Percentiles rank a stretch among this genome's conserved stretches.
phyloP scores from a whole-genome alignment of 352 stramenopile species.

The Globisporangium viniferum region DNA sequence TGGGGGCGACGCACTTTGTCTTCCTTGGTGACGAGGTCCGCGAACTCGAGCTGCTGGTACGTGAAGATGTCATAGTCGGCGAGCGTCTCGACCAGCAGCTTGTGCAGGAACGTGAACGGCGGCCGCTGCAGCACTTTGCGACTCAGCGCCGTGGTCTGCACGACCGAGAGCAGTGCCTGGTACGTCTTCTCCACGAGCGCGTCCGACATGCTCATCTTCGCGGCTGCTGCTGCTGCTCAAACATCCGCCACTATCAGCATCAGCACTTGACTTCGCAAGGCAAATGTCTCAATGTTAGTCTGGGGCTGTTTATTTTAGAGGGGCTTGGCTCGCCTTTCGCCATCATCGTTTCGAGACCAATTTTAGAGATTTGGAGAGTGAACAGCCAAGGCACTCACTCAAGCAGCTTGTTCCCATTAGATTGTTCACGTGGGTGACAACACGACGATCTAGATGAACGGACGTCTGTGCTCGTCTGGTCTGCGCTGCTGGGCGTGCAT shows the following conservation, averaged over 20 bases:
- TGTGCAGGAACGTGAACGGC: constrained; percentile 84
- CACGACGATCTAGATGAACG: constrained; percentile 30
- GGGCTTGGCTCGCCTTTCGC: background rate
- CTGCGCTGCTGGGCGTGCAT: constrained; percentile 28
- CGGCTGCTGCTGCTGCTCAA: background rate
- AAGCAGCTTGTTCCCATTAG: background rate
- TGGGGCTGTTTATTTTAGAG: constrained; percentile 6
- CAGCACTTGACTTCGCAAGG: background rate
- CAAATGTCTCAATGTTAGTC: background rate
- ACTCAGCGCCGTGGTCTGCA: constrained; percentile 67
- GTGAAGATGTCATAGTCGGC: constrained; percentile 62
- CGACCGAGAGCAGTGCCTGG: constrained; percentile 49
- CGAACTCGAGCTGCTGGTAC: constrained; percentile 59
- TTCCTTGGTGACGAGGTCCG: constrained; percentile 58
- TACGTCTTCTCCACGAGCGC: constrained; percentile 63
- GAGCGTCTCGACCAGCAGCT: constrained; percentile 70
- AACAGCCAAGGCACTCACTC: no score
- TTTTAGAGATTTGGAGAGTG: constrained; percentile 1
- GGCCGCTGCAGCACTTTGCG: constrained; percentile 64
- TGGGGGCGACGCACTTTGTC: constrained; percentile 33
- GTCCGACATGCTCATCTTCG: constrained; percentile 14
- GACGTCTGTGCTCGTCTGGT: constrained; percentile 26
- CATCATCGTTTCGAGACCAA: background rate
- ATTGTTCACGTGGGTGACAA: background rate
- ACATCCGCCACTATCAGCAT: background rate